These are phyloP conservation scores for Eutypella sp. DNA, from an alignment of 2,329 filamentous ascomycete species.

Conservation along the genomic window DNA sequence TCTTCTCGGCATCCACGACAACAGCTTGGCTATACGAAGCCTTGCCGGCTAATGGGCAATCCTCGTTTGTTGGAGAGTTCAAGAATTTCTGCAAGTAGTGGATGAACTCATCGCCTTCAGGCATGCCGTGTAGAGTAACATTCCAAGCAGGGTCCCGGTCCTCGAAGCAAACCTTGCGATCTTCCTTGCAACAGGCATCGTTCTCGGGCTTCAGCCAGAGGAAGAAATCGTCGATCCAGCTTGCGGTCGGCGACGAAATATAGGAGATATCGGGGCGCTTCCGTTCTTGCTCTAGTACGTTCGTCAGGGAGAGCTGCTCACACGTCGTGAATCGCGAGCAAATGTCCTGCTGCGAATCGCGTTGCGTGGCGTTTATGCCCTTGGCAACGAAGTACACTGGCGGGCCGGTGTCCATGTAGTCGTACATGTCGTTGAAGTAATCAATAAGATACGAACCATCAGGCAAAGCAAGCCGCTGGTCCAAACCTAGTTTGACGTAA, in stretches of 20 bases:
- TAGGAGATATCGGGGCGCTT: slow-evolving; percentile 86
- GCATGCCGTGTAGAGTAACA: slow-evolving; percentile 84
- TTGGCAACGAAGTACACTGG: slow-evolving; percentile 95
- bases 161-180: slow-evolving; percentile 71
- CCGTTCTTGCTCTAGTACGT: slow-evolving; percentile 88
- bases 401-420: slow-evolving; percentile 85
- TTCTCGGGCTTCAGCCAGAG: slow-evolving; percentile 89
- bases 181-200: slow-evolving; percentile 67
- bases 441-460: slow-evolving; percentile 91
- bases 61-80: slow-evolving; percentile 68
- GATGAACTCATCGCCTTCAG: slow-evolving; percentile 85
- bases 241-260: slow-evolving; percentile 81
- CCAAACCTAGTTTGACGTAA: slow-evolving; percentile 77
- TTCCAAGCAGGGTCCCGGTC: slow-evolving; percentile 80
- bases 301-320: slow-evolving; percentile 75
- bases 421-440: slow-evolving; percentile 94
- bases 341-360: slow-evolving; percentile 73
- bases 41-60: slow-evolving; percentile 83
- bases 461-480: slow-evolving; percentile 91
- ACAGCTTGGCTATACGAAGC: slow-evolving; percentile 84
- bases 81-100: slow-evolving; percentile 83
- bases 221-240: slow-evolving; percentile 96
- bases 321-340: slow-evolving; percentile 92
- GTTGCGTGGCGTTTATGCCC: slow-evolving; percentile 71
- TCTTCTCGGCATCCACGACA: slow-evolving; percentile 63